Conservation (phyloP, 2,329 filamentous ascomycete genomes). For the Nemania serpens region DNA sequence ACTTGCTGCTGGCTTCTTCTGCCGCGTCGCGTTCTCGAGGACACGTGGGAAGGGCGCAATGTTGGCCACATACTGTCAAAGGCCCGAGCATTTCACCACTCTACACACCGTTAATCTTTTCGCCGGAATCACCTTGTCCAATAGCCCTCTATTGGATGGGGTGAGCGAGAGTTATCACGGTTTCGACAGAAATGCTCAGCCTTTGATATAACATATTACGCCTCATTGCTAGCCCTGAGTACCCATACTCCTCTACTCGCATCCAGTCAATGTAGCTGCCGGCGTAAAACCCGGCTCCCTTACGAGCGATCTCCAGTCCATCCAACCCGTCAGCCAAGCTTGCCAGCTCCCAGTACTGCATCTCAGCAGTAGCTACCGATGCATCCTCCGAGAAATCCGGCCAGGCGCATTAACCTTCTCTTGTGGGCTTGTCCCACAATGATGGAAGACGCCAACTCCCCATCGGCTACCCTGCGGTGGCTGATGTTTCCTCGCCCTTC, state of each 20-base stretch:
- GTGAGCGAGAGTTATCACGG: conserved; percentile 48
- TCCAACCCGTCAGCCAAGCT: conserved; percentile 36
- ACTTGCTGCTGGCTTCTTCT: conserved; percentile 29
- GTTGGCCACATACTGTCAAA: conserved; percentile 56
- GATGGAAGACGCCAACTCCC: conserved; percentile 54
- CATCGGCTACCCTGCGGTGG: conserved; percentile 39
- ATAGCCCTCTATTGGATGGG: conserved; percentile 29
- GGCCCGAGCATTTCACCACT: conserved; percentile 43
- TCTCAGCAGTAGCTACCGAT: conserved; percentile 48
- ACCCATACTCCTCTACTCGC: conserved; percentile 43
- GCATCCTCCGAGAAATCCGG: conserved; percentile 56
- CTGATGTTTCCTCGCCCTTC: conserved; percentile 49
- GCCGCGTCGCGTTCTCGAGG: conserved; percentile 35
- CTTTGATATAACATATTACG: conserved; percentile 41
- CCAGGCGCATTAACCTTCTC: conserved; percentile 62
- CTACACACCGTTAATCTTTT: conserved; percentile 35
- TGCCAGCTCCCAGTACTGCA: conserved; percentile 48
- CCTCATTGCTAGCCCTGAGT: conserved; percentile 50
- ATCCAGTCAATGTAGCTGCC: conserved; percentile 30
- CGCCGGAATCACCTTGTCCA: conserved; percentile 51
- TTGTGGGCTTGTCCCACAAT: conserved; percentile 50
- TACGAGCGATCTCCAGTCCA: conserved; percentile 29
- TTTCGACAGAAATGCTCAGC: conserved; percentile 53
- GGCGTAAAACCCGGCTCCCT: conserved; percentile 31
- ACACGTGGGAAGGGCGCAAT: conserved; percentile 51